Evolutionary conservation across 192 early-diverging fungal species (phyloP), one percentile per base, ranked within the genome.

Genomic region (Coemansia sp.): DNA sequence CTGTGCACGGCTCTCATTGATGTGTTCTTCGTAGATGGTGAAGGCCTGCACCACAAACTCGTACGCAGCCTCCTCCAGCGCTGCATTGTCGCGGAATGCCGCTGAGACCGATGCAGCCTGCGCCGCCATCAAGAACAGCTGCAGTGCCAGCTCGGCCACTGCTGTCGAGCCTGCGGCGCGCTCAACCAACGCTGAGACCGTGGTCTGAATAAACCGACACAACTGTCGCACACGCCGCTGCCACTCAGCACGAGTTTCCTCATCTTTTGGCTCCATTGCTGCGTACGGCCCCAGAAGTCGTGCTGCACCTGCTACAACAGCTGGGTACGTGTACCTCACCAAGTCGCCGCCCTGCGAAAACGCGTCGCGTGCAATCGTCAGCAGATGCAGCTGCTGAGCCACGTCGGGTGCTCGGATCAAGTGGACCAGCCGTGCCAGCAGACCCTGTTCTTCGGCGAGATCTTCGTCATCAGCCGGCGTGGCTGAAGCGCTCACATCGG

Each of bases 1-100:
- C 77, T 98, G 96, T 17, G 90, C 90, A 60, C 89, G 86, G 56
- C 93, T 94, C 56, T 97, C 96, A 32, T 90, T 92, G 58, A 98
- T 92, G 23, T 90, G 88, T 62, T 99, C 95, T 73, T 99, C 98
- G 71, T 97, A 99, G 52, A 95, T 88, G 1, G 93, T 96, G 58
- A 99, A 92, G 19, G 96, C 95, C 86, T 96, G 89, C 5, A 96
- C 95, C 76, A 98, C 88, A 78, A 98, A 96, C 75, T 99, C 98
- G 76, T 98, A 99, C 9, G 88, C 87, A n/a, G 94, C 84, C 62
- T 98, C 96, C 67, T 97, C 95, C 69, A 93, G 87, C 5, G 92
- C 87, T 14, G 86, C 84, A 70, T 94, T 91, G 23, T 58, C 70
- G 54, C 74, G 73, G 63, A 82, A 82, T 10, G 75, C 80, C 10